Percentiles rank a stretch among this genome's conserved stretches.
phyloP scores from a whole-genome alignment of 495 filamentous ascomycete species.

The Penicillium ucsense region DNA sequence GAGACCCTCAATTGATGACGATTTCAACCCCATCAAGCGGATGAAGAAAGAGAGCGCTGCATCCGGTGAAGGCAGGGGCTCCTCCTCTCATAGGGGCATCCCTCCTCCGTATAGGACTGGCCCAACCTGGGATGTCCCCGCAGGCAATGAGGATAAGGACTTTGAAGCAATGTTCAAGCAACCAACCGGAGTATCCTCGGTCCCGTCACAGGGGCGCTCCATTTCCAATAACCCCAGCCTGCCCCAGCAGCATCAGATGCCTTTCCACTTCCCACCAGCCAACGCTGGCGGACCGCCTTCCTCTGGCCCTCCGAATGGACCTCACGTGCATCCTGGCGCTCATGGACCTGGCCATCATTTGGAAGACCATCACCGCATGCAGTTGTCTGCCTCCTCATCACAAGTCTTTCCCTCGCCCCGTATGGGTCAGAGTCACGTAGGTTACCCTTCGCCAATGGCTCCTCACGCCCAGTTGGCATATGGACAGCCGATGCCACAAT shows the following conservation, averaged over 20 bases:
- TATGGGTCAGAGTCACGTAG: constrained; percentile 56
- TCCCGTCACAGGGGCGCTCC: constrained; percentile 58
- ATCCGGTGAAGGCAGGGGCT: constrained; percentile 34
- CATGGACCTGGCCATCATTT: constrained; percentile 55
- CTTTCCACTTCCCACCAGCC: constrained; percentile 51
- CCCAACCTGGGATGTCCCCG: constrained; percentile 64
- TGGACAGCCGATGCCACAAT: constrained; percentile 62
- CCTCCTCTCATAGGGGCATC: constrained; percentile 60
- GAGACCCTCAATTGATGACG: constrained; percentile 50
- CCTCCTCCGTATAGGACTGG: constrained; percentile 66
- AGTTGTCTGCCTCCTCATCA: constrained; percentile 66
- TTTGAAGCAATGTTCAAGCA: constrained; percentile 72
- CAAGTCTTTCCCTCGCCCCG: constrained; percentile 74
- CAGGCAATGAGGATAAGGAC: constrained; percentile 55
- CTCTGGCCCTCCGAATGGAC: constrained; percentile 51
- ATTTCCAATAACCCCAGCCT: constrained; percentile 48
- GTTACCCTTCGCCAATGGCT: constrained; percentile 62
- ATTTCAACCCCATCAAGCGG: constrained; percentile 68
- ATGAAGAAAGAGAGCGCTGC: constrained; percentile 49
- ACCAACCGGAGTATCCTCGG: constrained; percentile 38
- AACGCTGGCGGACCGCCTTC: constrained; percentile 26
- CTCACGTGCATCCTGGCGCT: constrained; percentile 58
- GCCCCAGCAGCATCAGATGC: constrained; percentile 70
- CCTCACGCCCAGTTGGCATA: constrained; percentile 59
- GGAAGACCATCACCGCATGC: constrained; percentile 78